These are phyloP conservation scores for Pontederia paniculata DNA, from an alignment of 176 grass and related monocot genomes.

Conservation along the genomic window DNA sequence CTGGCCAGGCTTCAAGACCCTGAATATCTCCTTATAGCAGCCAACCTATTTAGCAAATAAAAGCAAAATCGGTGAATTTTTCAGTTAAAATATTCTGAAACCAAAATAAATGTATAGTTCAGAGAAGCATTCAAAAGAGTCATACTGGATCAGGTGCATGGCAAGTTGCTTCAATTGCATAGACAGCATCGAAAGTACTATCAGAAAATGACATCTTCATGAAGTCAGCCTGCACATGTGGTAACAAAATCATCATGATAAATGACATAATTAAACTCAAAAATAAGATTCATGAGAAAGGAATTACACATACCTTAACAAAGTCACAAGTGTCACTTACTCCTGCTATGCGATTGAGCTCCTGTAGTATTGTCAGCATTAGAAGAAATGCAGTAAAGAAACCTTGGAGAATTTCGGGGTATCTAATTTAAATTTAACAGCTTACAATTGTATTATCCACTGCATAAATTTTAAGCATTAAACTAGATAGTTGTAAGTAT, in stretches of 20 bases:
- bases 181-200: slow-evolving; percentile 47
- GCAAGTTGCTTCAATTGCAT: slow-evolving; percentile 76
- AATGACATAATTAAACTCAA: not conserved
- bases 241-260: not conserved
- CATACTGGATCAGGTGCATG: slow-evolving; percentile 64
- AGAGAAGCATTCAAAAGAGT: not conserved
- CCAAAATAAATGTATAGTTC: slow-evolving; percentile 5
- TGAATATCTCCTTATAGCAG: slow-evolving; percentile 90
- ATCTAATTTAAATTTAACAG: not conserved
- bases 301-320: slow-evolving; percentile 55
- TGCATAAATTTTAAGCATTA: too few species aligned
- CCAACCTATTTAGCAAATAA: slow-evolving; percentile 50
- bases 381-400: not conserved
- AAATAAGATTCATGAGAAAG: not conserved
- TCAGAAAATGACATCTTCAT: slow-evolving; percentile 73
- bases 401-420: not conserved
- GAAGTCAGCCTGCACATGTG: slow-evolving; percentile 51
- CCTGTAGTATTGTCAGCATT: slow-evolving; percentile 28
- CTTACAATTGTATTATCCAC: too few species aligned
- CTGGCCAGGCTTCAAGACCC: slow-evolving; percentile 90
- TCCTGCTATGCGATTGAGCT: slow-evolving; percentile 60
- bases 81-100: not conserved
- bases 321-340: slow-evolving; percentile 57
- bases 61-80: not conserved
- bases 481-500: too few species aligned